Conservation (phyloP, 306 rosid species). For the Nissolia schottii region DNA sequence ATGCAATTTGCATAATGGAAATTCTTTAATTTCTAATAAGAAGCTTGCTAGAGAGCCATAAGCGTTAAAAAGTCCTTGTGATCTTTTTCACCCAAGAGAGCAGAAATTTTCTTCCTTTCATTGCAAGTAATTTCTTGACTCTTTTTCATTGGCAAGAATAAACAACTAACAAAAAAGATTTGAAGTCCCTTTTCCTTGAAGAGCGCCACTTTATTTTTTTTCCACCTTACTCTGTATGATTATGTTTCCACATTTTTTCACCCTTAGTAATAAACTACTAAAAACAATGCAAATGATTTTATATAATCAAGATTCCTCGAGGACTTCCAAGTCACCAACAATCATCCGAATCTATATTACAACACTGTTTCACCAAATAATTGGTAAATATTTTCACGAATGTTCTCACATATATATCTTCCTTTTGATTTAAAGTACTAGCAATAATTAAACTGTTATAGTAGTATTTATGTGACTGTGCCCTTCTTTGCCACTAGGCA, state of each 20-base stretch:
- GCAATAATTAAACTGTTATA: not conserved
- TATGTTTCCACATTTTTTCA: constrained; percentile 20
- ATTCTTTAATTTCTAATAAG: not conserved
- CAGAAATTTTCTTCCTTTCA: constrained; percentile 17
- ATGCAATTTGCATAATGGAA: not conserved
- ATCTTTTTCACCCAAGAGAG: not conserved
- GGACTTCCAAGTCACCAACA: not conserved
- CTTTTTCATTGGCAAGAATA: constrained; percentile 17
- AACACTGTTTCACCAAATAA: constrained; percentile 10
- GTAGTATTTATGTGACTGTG: not conserved
- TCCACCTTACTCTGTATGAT: constrained; percentile 50
- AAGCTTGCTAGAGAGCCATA: constrained; percentile 4
- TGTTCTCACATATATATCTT: not conserved
- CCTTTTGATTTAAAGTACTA: constrained; percentile 4
- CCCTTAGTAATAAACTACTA: not conserved
- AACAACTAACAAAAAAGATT: constrained; percentile 19
- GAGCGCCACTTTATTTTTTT: constrained; percentile 36
- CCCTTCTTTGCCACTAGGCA: constrained; percentile 12
- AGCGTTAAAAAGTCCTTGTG: not conserved
- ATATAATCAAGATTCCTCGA: not conserved
- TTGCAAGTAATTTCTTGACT: constrained; percentile 28
- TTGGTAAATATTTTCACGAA: not conserved
- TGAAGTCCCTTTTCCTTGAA: constrained; percentile 34
- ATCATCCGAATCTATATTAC: not conserved
- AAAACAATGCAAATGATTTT: not conserved